Base-by-base conservation (phyloP, 2,329 filamentous ascomycete species). In the Exophiala alcalophila region DNA sequence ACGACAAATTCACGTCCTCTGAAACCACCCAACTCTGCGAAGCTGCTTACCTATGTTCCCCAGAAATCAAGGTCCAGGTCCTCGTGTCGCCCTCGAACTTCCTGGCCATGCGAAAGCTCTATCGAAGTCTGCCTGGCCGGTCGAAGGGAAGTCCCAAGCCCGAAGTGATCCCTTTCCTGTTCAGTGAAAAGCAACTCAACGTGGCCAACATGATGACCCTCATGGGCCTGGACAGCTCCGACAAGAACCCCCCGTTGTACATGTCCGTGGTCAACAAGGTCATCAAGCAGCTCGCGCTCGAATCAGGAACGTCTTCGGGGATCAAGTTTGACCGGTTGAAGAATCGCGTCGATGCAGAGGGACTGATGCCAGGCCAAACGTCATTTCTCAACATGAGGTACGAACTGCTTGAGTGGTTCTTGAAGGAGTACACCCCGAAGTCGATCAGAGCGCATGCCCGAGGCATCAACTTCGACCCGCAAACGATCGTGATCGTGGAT, bases 401-500 rank as follows among this genome's bases (percentile, higher is more conserved):
- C 1, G 71, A 77, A 4, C 70, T 80, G 0, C 65, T 86, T 0
- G 77, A 86, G 54, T 80, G 74, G 10, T 86, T 85, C 60, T 71
- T 85, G 60, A 10, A 46, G 40, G 21, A 51, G 50, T 11, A 10
- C 6, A 7, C 36, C 11, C 12, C 32, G 30, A 28, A 11, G 18
- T 7, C 37, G 15, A 20, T 32, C 29, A 11, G 24, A 9, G 10
- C 18, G 3, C 30, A 11, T n/a, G 45, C 4, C 3, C 29, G 4
- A 32, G 25, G 45, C 5, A 33, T 46, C 24, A 55, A 54, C 26
- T 59, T 64, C 4, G 34, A 67, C 36, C 62, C 72, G 0, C 76
- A 77, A 1, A 64, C 67, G 5, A 61, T 85, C 0, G 83, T 77
- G 0, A 83, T 86, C 35, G 66, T 88, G 4, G 85, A 91, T 54